phyloP scores from a whole-genome alignment of 2,329 filamentous ascomycete species.

The Penicillium sp. region DNA sequence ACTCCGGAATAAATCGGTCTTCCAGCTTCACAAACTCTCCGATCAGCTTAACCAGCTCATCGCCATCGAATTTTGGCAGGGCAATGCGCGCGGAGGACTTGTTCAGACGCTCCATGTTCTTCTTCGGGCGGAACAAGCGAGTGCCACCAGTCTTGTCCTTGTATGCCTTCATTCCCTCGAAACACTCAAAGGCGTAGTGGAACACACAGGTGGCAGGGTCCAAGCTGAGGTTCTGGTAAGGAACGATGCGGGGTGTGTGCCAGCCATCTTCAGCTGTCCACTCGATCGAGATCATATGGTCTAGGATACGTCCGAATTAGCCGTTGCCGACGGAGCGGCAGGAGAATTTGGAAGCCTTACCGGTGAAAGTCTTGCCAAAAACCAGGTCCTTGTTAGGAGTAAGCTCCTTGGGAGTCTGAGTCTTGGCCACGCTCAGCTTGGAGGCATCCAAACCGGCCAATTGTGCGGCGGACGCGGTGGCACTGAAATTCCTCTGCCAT shows the following conservation, averaged over 20 bases:
- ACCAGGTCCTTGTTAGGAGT: constrained; percentile 76
- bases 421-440: constrained; percentile 72
- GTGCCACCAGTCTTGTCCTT: constrained; percentile 77
- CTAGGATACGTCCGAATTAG: constrained; percentile 48
- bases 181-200: constrained; percentile 97
- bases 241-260: constrained; percentile 77
- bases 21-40: constrained; percentile 77
- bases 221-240: constrained; percentile 95
- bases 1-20: constrained; percentile 82
- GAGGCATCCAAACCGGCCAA: constrained; percentile 72
- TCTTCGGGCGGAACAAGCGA: constrained; percentile 88
- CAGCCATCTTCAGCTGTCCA: constrained; percentile 87
- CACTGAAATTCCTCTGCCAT: constrained; percentile 53
- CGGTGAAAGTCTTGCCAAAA: constrained; percentile 89
- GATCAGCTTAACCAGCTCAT: constrained; percentile 77
- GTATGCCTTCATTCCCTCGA: constrained; percentile 99
- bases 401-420: constrained; percentile 70
- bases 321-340: not conserved
- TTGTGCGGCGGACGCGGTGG: constrained; percentile 31
- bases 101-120: constrained; percentile 95
- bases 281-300: constrained; percentile 95
- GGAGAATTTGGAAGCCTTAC: constrained; percentile 48
- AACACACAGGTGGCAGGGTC: constrained; percentile 96
- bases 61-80: constrained; percentile 77
- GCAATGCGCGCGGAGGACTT: constrained; percentile 89